Base-by-base conservation (phyloP, 495 filamentous ascomycete species). In the Cladorrhinum samala region DNA sequence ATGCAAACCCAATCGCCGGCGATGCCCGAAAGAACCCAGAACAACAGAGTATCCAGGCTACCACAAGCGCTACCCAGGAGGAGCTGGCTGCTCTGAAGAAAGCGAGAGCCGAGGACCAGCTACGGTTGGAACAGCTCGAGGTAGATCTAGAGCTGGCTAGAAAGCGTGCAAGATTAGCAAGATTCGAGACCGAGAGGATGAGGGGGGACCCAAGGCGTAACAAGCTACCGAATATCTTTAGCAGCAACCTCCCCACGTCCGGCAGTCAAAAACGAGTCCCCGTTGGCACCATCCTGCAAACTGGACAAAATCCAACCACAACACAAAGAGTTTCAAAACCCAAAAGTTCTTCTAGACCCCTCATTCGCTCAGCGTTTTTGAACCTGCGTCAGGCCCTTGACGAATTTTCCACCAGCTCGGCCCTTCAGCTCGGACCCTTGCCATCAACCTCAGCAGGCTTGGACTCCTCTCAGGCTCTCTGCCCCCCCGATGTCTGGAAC, bases 351-450 rank as follows among this genome's bases (percentile, higher is more conserved):
- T n/a, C n/a, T n/a, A n/a, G n/a, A n/a, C n/a, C n/a, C n/a, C n/a
- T n/a, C n/a, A n/a, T n/a, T n/a, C n/a, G n/a, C n/a, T n/a, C n/a
- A n/a, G n/a, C n/a, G n/a, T n/a, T n/a, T n/a, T n/a, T n/a, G n/a
- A n/a, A n/a, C n/a, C n/a, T n/a, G n/a, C n/a, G n/a, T n/a, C n/a
- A 33, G 27, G 27, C 27, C 11, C 11, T 33, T 5, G 5, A 6
- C 36, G 64, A 63, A 23, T 54, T 58, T n/a, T 42, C 33, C 2
- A 13, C 21, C n/a, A 56, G 37, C 46, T 33, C 27, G 6, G 24
- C 27, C 2, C 17, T 43, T 24, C 43, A 41, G 16, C 20, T 27
- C 3, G 37, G 58, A 2, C 43, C 25, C n/a, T 38, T 53, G 17
- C 24, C 45, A 8, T 9, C 46, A 39, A 17, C 41, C 21, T 11